phyloP scores from a whole-genome alignment of 768 basidiomycete genomes.

The Pleurotus citrinopileatus region DNA sequence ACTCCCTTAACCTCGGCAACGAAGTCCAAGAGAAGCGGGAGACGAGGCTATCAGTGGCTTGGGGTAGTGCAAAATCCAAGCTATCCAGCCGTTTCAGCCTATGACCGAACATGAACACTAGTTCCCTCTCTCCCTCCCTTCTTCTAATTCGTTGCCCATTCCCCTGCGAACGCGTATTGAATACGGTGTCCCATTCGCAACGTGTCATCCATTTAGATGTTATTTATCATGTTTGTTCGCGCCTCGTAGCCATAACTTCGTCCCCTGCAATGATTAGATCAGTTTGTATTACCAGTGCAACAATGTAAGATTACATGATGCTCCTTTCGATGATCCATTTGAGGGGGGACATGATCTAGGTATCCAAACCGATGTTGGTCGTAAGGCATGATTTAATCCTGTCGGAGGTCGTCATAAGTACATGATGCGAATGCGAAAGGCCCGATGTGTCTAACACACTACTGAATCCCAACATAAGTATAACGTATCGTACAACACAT shows the following conservation, averaged over 20 bases:
- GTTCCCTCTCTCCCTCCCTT: background rate
- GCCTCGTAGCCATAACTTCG: background rate
- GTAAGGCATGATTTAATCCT: no score
- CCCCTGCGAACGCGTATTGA: no score
- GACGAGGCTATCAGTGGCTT: conserved; percentile 5
- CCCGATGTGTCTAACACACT: background rate
- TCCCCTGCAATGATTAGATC: background rate
- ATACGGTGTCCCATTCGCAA: no score
- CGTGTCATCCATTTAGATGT: no score
- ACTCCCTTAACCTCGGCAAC: conserved; percentile 13
- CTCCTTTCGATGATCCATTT: background rate
- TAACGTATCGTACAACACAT: conserved; percentile 11
- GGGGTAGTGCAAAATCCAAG: conserved; percentile 5
- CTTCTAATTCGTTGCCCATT: no score
- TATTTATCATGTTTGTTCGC: conserved; percentile 1
- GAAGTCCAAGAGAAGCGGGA: conserved; percentile 12
- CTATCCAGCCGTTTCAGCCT: conserved; percentile 4
- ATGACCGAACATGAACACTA: background rate
- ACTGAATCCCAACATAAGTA: background rate
- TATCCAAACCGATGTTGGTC: no score
- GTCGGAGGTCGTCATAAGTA: background rate
- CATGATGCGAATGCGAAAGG: background rate
- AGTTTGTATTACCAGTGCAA: conserved; percentile 1
- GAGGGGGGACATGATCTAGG: no score
- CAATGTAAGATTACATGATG: background rate